Conservation (phyloP, 306 rosid species). For the Herpetospermum pedunculosum region DNA sequence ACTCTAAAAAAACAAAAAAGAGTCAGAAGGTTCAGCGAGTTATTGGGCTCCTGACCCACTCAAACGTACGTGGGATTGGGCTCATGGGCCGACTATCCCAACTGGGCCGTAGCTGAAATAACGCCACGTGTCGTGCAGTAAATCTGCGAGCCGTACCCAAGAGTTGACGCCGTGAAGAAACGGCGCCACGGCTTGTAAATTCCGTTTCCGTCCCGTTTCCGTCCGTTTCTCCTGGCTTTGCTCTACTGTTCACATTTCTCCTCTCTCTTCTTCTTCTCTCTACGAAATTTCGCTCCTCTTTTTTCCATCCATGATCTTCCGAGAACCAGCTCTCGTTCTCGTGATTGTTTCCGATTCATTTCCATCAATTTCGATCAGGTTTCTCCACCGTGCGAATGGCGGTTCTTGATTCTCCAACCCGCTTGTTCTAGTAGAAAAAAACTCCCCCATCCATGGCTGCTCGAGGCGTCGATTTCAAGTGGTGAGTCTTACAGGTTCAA, state of each 20-base stretch:
- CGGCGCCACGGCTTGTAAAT: not conserved
- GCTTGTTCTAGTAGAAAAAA: not conserved
- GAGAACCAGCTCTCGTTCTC: not conserved
- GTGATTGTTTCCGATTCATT: not conserved
- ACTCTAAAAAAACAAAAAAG: no score
- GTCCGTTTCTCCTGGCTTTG: not conserved
- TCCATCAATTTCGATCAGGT: not conserved
- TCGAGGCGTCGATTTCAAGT: conserved; percentile 90
- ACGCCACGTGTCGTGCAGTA: not conserved
- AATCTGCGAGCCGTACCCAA: not conserved
- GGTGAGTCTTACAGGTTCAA: conserved; percentile 26
- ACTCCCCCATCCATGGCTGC: conserved; percentile 40
- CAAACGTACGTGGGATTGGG: not conserved
- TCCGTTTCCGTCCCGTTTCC: not conserved
- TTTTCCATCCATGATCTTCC: not conserved
- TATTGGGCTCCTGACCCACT: not conserved
- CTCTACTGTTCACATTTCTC: conserved; percentile 3
- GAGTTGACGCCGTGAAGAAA: conserved; percentile 5
- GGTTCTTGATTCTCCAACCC: not conserved
- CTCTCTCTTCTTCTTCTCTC: not conserved
- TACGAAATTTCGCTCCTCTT: not conserved
- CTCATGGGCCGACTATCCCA: not conserved
- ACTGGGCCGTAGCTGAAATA: not conserved
- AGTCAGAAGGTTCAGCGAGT: not conserved
- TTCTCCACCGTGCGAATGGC: not conserved